phyloP scores from a whole-genome alignment of 352 stramenopile species.

The Pythium dissimile region DNA sequence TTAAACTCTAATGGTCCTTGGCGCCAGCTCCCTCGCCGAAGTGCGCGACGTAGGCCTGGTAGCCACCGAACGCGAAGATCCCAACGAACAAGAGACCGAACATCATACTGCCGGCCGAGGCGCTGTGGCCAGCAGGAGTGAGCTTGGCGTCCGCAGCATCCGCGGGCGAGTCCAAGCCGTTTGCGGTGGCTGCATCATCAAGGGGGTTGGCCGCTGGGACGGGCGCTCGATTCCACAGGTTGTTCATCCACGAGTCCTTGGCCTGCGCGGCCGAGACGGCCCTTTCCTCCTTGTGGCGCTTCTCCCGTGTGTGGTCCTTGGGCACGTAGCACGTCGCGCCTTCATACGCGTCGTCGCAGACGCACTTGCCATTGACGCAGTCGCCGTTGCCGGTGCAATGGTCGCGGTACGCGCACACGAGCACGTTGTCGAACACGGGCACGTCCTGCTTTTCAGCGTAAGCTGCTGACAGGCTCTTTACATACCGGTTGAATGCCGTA shows the following conservation, averaged over 20 bases:
- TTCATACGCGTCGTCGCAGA: slow-evolving; percentile 71
- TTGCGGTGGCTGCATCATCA: background rate
- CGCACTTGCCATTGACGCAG: slow-evolving; percentile 77
- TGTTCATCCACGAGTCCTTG: slow-evolving; percentile 62
- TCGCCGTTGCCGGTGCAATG: slow-evolving; percentile 80
- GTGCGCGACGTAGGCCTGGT: slow-evolving; percentile 34
- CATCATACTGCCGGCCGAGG: slow-evolving; percentile 14
- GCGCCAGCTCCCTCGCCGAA: background rate
- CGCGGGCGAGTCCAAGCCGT: background rate
- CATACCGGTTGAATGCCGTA: slow-evolving; percentile 61
- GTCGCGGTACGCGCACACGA: slow-evolving; percentile 73
- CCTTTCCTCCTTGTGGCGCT: slow-evolving; percentile 21
- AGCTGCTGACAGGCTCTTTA: slow-evolving; percentile 57
- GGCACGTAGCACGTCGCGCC: slow-evolving; percentile 81
- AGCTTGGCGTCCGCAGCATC: background rate
- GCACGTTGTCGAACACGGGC: slow-evolving; percentile 30
- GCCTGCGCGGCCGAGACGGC: slow-evolving; percentile 22
- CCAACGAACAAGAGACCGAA: slow-evolving; percentile 41
- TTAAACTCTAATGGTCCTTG: slow-evolving; percentile 16
- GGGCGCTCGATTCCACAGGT: slow-evolving; percentile 48
- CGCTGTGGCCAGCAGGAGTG: background rate
- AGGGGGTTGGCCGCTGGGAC: slow-evolving; percentile 9
- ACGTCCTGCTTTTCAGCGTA: slow-evolving; percentile 46
- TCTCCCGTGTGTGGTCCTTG: slow-evolving; percentile 42
- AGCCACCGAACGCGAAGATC: slow-evolving; percentile 38